Conservation (phyloP, 305 asterid species). For the Solanum chacoense region DNA sequence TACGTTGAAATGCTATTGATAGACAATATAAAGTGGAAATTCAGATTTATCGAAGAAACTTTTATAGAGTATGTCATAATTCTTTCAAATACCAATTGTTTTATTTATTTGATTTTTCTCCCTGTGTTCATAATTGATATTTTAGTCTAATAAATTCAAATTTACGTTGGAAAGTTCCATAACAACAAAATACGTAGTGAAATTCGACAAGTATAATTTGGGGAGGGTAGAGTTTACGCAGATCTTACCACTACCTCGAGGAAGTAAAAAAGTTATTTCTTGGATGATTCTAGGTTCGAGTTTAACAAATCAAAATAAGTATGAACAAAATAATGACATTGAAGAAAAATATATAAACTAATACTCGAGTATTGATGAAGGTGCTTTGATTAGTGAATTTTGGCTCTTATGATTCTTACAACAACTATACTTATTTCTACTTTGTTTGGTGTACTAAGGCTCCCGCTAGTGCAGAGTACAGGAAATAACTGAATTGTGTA, state of each 20-base stretch:
- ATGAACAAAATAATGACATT: fast-evolving
- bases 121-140: background rate
- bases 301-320: background rate
- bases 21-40: background rate
- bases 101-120: background rate
- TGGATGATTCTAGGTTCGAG: background rate
- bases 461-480: fast-evolving
- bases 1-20: background rate
- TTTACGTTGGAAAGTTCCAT: background rate
- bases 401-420: background rate
- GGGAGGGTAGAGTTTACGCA: background rate
- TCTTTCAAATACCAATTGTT: background rate
- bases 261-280: background rate
- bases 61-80: background rate
- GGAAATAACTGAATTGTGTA: fast-evolving
- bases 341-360: background rate
- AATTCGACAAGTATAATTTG: fast-evolving
- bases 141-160: background rate
- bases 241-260: background rate
- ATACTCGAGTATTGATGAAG: background rate
- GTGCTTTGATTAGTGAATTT: background rate
- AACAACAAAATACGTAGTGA: background rate
- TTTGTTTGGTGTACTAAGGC: fast-evolving
- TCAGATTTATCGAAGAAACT: background rate
- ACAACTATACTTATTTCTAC: background rate